Evolutionary conservation across 441 rosid genomes (phyloP).

Genomic region (Flueggea neowawraea): DNA sequence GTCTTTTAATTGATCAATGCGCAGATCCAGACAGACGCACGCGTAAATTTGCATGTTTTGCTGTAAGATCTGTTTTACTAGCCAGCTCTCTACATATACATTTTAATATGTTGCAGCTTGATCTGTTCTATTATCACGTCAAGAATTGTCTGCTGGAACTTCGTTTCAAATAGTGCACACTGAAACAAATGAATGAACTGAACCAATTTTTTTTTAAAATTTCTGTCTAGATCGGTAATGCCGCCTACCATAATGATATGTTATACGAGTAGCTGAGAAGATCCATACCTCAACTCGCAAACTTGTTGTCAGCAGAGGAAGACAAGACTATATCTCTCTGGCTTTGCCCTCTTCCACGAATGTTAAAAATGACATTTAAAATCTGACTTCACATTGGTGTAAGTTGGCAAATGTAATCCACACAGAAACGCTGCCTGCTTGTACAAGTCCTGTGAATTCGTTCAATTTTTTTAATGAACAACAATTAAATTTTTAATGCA

Average conservation of each 20-base stretch:
- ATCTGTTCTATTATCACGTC: neutral
- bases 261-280: slow-evolving; percentile 86
- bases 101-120: neutral
- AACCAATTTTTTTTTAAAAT: neutral
- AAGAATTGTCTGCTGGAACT: neutral
- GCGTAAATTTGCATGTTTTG: slow-evolving; percentile 96
- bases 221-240: slow-evolving; percentile 78
- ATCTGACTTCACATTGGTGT: no score
- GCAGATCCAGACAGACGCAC: slow-evolving; percentile 96
- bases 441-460: no score
- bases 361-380: no score
- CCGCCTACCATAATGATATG: slow-evolving; percentile 87
- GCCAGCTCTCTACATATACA: neutral
- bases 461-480: no score
- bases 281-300: slow-evolving; percentile 83
- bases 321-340: no score
- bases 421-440: no score
- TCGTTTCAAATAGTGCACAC: no score
- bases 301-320: slow-evolving; percentile 75
- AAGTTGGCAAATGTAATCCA: no score
- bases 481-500: no score
- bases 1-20: slow-evolving; percentile 87
- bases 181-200: neutral
- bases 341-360: no score
- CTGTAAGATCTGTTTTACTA: slow-evolving; percentile 43